Conservation (phyloP, 1,139 yeast species). For the Geotrichum candidum region DNA sequence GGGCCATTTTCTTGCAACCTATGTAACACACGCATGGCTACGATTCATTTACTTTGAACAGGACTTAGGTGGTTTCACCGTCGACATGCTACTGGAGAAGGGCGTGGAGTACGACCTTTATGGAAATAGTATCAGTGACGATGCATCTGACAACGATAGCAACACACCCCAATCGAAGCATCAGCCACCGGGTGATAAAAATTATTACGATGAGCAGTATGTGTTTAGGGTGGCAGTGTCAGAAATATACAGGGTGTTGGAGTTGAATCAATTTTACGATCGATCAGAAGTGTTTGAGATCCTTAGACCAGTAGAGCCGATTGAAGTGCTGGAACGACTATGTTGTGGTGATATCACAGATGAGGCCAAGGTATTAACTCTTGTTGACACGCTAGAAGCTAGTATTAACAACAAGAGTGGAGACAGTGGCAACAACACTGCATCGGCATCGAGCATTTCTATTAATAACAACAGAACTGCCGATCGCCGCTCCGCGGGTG, state of each 20-base stretch:
- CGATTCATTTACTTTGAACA: background rate
- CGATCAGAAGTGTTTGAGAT: background rate
- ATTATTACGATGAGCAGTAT: constrained; percentile 1
- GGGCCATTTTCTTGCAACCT: background rate
- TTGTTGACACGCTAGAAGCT: background rate
- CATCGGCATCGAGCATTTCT: background rate
- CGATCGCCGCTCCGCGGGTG: background rate
- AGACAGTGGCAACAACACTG: background rate
- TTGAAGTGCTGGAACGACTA: constrained; percentile 1
- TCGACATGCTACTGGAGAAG: background rate
- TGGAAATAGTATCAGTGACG: background rate
- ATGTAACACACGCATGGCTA: background rate
- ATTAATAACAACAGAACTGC: background rate
- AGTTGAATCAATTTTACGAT: background rate
- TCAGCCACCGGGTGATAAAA: background rate
- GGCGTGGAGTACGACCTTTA: background rate
- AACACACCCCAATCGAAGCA: background rate
- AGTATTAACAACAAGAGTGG: background rate
- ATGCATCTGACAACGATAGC: background rate
- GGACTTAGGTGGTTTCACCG: background rate
- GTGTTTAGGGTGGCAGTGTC: background rate
- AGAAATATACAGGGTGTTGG: background rate
- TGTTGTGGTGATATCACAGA: background rate
- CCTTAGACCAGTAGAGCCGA: constrained; percentile 5
- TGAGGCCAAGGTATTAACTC: background rate